These are phyloP conservation scores for Metschnikowia drakensbergensis DNA, from an alignment of 805 yeast species.

Conservation along the genomic window DNA sequence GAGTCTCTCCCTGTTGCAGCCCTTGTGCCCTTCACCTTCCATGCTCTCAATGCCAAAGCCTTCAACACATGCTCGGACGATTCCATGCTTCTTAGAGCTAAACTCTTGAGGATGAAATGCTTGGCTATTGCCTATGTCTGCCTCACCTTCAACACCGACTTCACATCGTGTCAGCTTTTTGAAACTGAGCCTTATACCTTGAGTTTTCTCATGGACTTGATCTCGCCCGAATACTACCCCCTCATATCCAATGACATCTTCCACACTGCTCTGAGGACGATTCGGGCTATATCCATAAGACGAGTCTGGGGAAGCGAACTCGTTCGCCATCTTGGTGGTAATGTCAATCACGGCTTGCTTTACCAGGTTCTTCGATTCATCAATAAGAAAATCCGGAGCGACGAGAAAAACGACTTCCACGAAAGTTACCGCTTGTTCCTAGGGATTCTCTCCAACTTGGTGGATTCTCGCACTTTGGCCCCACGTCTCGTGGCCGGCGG, in stretches of 20 bases:
- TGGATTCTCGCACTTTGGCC: slow-evolving; percentile 52
- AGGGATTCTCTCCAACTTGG: slow-evolving; percentile 57
- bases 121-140: slow-evolving; percentile 63
- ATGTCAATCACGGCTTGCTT: slow-evolving; percentile 78
- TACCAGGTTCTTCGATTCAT: slow-evolving; percentile 68
- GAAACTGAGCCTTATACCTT: slow-evolving; percentile 69
- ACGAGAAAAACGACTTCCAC: slow-evolving; percentile 29
- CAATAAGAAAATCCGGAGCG: slow-evolving; percentile 45
- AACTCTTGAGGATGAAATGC: slow-evolving; percentile 61
- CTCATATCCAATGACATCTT: slow-evolving; percentile 50
- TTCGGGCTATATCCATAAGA: slow-evolving; percentile 65
- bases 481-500: slow-evolving; percentile 72
- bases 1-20: slow-evolving; percentile 56
- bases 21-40: slow-evolving; percentile 60
- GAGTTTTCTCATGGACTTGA: slow-evolving; percentile 63
- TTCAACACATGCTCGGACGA: slow-evolving; percentile 57
- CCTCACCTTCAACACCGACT: slow-evolving; percentile 52
- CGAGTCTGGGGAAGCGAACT: slow-evolving; percentile 74
- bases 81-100: slow-evolving; percentile 51
- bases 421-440: slow-evolving; percentile 54
- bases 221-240: slow-evolving; percentile 57
- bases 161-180: slow-evolving; percentile 60
- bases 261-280: slow-evolving; percentile 58
- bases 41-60: slow-evolving; percentile 66
- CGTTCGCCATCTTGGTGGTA: slow-evolving; percentile 74